A percentile compares a stretch with the other conserved stretches of the same genome.
Conservation (phyloP, 1,139 yeast genomes). For the Kluyveromyces sp. region DNA sequence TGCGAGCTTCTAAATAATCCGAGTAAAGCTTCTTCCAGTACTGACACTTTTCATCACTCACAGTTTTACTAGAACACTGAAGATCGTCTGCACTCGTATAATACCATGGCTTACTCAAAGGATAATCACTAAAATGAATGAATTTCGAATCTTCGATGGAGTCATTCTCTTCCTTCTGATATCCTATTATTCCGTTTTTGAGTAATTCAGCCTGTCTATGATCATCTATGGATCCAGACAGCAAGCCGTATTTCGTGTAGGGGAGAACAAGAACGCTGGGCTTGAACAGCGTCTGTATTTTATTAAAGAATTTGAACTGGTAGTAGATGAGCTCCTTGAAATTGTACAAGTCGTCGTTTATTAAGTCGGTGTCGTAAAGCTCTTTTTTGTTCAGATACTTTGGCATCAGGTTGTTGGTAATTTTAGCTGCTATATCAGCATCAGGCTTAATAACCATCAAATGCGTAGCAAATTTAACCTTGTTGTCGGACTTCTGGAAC, state of each 20-base stretch:
- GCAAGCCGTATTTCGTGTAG: constrained; percentile 27
- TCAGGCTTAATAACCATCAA: constrained; percentile 32
- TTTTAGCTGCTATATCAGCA: constrained; percentile 16
- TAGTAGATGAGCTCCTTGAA: constrained; percentile 23
- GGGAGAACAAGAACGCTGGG: constrained; percentile 29
- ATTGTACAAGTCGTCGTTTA: constrained; percentile 27
- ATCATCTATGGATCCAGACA: constrained; percentile 26
- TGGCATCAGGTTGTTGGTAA: constrained; percentile 20
- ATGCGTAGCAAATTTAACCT: constrained; percentile 25
- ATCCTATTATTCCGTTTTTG: constrained; percentile 25
- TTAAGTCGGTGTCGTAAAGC: constrained; percentile 29
- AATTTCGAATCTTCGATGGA: constrained; percentile 20
- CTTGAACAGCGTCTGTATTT: constrained; percentile 19
- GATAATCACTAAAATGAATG: constrained; percentile 30
- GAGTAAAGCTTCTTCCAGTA: constrained; percentile 21
- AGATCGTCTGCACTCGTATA: constrained; percentile 19
- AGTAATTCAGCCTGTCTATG: constrained; percentile 18
- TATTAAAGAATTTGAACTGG: constrained; percentile 27
- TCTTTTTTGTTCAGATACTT: constrained; percentile 15
- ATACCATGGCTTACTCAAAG: constrained; percentile 30
- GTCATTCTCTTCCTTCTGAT: constrained; percentile 11
- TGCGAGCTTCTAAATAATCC: constrained; percentile 7
- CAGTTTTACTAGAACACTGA: constrained; percentile 17
- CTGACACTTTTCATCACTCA: constrained; percentile 12
- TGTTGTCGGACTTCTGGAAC: constrained; percentile 20